Evolutionary conservation across 148 eudicot genomes (phyloP).

Genomic region (Camellia japonica): DNA sequence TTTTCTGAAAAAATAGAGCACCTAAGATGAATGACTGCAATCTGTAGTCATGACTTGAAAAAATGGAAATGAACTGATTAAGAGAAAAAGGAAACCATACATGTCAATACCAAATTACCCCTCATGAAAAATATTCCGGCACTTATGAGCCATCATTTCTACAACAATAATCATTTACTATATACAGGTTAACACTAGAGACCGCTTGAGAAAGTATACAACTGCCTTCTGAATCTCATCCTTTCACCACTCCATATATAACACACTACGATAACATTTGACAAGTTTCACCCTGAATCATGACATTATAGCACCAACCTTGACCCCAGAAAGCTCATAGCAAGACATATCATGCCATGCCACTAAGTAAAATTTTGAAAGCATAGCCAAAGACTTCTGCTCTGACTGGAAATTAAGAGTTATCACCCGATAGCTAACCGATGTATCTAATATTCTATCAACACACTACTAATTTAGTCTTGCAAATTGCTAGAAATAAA

Average conservation of each 20-base stretch:
- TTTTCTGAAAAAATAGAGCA: background rate
- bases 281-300: background rate
- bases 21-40: background rate
- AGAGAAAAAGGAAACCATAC: background rate
- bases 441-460: background rate
- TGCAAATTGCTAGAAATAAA: background rate
- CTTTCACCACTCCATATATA: background rate
- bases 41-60: background rate
- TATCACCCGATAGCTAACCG: background rate
- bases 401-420: background rate
- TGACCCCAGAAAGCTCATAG: background rate
- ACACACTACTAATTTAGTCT: background rate
- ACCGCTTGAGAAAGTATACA: background rate
- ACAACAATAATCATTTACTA: background rate
- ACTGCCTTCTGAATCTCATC: background rate
- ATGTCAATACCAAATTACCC: background rate
- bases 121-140: background rate
- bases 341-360: background rate
- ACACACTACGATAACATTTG: background rate
- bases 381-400: background rate
- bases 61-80: background rate
- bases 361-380: background rate
- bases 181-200: background rate
- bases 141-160: conserved; percentile 6
- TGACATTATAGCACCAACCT: background rate